Conservation (phyloP, 768 basidiomycete genomes). For the Suillus sp. region DNA sequence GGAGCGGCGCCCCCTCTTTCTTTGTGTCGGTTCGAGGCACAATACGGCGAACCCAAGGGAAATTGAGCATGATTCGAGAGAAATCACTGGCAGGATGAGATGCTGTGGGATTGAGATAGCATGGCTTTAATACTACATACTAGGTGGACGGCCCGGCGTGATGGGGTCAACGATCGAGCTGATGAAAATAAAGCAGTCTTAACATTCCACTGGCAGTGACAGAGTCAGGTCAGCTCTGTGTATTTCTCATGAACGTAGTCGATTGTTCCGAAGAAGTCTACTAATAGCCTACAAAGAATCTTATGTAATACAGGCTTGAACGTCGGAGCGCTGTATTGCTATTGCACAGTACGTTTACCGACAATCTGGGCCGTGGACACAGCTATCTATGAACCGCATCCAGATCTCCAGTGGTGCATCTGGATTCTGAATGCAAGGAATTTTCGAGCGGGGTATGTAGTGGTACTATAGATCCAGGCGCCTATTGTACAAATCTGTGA, state of each 20-base stretch:
- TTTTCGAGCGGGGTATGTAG: too few species aligned
- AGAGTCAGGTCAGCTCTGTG: too few species aligned
- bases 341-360: background rate
- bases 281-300: too few species aligned
- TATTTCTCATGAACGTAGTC: background rate
- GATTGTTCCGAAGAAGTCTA: too few species aligned
- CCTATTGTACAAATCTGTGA: background rate
- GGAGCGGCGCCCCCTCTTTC: conserved; percentile 4
- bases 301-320: background rate
- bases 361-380: background rate
- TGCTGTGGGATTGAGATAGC: background rate
- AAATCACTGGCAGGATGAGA: background rate
- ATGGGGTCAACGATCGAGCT: too few species aligned
- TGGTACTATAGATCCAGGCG: too few species aligned
- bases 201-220: background rate
- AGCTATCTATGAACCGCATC: too few species aligned
- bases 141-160: background rate
- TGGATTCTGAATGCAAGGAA: too few species aligned
- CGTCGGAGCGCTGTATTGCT: background rate
- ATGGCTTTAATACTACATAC: background rate
- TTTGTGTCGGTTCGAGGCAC: background rate
- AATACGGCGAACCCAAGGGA: background rate
- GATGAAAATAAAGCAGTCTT: background rate
- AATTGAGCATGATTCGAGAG: background rate
- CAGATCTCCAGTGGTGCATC: too few species aligned